Conservation (phyloP, 352 stramenopile genomes). For the Nothophytophthora sp. region DNA sequence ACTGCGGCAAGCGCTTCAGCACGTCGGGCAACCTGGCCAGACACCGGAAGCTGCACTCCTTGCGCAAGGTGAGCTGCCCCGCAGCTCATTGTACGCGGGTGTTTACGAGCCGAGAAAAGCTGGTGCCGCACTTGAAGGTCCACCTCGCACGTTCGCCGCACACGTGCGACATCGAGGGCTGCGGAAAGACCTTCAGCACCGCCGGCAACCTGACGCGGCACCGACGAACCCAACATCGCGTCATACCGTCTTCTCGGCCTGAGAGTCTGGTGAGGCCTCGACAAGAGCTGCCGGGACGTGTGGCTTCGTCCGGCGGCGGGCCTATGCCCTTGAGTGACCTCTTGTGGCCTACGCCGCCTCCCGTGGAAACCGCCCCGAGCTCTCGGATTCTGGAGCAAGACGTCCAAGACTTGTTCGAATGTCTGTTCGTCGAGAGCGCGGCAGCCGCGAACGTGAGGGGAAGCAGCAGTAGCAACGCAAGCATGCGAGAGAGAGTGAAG, state of each 20-base stretch:
- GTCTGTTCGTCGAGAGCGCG: constrained; percentile 39
- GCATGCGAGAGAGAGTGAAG: constrained; percentile 27
- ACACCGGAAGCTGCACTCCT: constrained; percentile 49
- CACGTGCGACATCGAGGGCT: constrained; percentile 52
- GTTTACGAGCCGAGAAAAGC: constrained; percentile 52
- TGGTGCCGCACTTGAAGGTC: constrained; percentile 50
- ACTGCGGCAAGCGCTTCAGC: constrained; percentile 65
- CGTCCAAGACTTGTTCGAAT: constrained; percentile 47
- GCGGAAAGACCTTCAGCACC: constrained; percentile 65
- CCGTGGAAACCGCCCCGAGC: constrained; percentile 20
- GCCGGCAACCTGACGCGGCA: constrained; percentile 64
- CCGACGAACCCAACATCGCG: constrained; percentile 56
- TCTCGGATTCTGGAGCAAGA: constrained; percentile 39
- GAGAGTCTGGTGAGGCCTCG: constrained; percentile 1
- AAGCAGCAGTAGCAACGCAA: not conserved
- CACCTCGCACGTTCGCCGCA: constrained; percentile 50
- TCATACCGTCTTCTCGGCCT: constrained; percentile 10
- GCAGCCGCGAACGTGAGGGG: constrained; percentile 8
- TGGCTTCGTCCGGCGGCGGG: constrained; percentile 15
- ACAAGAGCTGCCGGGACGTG: constrained; percentile 5
- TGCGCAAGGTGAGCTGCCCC: constrained; percentile 45
- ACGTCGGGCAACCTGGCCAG: constrained; percentile 61
- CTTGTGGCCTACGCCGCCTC: constrained; percentile 27
- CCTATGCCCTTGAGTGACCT: constrained; percentile 35
- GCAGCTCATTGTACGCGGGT: constrained; percentile 40